Percentiles rank a stretch among this genome's conserved stretches.
phyloP scores from a whole-genome alignment of 257 asterid species.

The Solanum lignicaule region DNA sequence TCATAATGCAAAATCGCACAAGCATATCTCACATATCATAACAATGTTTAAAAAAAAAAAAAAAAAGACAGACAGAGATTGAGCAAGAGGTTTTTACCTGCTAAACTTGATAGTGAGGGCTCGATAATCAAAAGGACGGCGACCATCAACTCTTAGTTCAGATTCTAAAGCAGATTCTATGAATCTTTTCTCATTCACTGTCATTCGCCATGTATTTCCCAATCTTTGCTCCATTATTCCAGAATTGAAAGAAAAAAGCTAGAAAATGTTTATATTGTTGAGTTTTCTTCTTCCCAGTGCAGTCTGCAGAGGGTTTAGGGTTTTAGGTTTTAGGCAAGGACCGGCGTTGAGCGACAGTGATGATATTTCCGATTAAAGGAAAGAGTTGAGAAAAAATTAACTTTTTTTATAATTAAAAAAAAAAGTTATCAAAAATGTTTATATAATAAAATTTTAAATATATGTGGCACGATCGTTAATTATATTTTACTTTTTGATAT shows the following conservation, averaged over 20 bases:
- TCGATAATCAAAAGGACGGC: constrained; percentile 81
- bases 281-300: neutral
- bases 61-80: neutral
- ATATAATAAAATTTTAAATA: too few species aligned
- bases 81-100: constrained; percentile 26
- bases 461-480: too few species aligned
- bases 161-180: constrained; percentile 62
- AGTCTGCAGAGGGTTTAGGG: neutral
- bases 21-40: neutral
- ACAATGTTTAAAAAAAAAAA: neutral
- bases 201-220: constrained; percentile 57
- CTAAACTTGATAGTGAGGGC: constrained; percentile 61
- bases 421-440: too few species aligned
- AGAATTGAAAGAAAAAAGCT: neutral
- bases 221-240: constrained; percentile 67
- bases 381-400: neutral
- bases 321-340: neutral
- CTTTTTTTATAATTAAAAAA: too few species aligned
- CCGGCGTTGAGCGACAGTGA: neutral
- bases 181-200: constrained; percentile 73
- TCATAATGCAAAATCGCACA: neutral
- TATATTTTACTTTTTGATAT: too few species aligned
- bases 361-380: neutral
- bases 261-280: neutral
- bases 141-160: constrained; percentile 81